Base-by-base conservation (phyloP, 2,329 filamentous ascomycete genomes). In the Fonsecaea pedrosoi region DNA sequence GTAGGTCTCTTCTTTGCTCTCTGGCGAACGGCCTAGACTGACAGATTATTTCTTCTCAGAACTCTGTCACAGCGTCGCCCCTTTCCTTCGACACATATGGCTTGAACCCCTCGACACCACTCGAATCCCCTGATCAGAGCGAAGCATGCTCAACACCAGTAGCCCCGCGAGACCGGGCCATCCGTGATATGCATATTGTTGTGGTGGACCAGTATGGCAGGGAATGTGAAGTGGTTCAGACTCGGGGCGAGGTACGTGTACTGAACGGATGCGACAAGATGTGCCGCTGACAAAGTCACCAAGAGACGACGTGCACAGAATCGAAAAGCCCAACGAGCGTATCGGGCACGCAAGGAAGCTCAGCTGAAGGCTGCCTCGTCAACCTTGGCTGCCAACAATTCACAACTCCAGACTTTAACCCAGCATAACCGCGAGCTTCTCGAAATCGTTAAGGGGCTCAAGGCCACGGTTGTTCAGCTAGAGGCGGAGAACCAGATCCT, bases 291-390 rank as follows among this genome's bases (percentile, higher is more conserved):
- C 40, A 53, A 13, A 32, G 12, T 61, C 12, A 32, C 37, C 21
- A 10, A 66, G 64, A 32, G 64, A 13, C 60, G 64, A 50, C 55
- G 64, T 10, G 64, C 59, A n/a, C 64, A 66, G n/a, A 66, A 66
- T 42, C 60, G 70, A 15, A 55, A 66, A 10, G 70, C 70, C 12
- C 70, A 71, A 60, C 56, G 70, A 18, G 70, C 70, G 15, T 71
- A 71, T 40, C 68, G 70, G 9, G 66, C 68, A 45, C 70, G 70
- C 30, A 70, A 70, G 48, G 69, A 71, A 45, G 60, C 68, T 25
- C 67, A 67, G 37, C 55, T 71, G 42, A 59, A 63, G 40, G 18
- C 45, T 40, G 59, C 59, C 30, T 61, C 59, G 10, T 61, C 59
- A 48, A 54, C 48, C 9, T 61, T 61, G 50, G 34, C 45, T 18